These are phyloP conservation scores for Holtermannia corniformis DNA, from an alignment of 768 basidiomycete species.

Conservation along the genomic window DNA sequence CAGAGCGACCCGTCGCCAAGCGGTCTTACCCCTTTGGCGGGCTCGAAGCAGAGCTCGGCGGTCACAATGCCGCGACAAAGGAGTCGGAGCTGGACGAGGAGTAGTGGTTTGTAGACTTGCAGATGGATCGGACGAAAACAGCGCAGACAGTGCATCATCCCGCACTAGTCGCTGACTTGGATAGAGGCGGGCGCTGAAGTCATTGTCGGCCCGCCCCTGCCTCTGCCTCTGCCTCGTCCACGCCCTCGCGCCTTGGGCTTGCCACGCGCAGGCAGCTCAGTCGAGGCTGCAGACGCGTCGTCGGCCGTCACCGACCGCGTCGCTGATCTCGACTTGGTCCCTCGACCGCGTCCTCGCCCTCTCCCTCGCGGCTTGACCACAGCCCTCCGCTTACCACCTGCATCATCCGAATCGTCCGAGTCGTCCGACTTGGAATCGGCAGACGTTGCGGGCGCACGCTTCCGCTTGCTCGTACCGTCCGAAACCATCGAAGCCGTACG, in stretches of 20 bases:
- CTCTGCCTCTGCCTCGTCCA: too few species aligned
- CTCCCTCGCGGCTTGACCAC: neutral
- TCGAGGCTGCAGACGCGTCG: too few species aligned
- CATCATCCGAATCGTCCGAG: neutral
- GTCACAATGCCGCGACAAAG: constrained; percentile 16
- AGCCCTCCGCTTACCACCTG: neutral
- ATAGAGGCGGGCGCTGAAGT: too few species aligned
- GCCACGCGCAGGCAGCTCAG: too few species aligned
- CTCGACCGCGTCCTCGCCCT: neutral
- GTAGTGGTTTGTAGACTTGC: constrained; percentile 4
- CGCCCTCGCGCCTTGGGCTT: too few species aligned
- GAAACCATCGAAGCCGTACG: neutral
- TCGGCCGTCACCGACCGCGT: too few species aligned
- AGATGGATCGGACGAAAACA: too few species aligned
- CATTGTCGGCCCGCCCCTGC: too few species aligned
- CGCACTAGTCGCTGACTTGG: too few species aligned
- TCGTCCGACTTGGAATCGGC: constrained; percentile 4
- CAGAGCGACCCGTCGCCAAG: constrained; percentile 28
- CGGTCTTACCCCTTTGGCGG: constrained; percentile 41
- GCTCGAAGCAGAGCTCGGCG: constrained; percentile 38
- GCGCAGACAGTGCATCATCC: too few species aligned
- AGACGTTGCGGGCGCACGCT: neutral
- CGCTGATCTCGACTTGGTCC: neutral
- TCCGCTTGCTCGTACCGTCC: constrained; percentile 1
- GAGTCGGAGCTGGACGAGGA: constrained; percentile 28